Evolutionary conservation across 2,329 filamentous ascomycete species (phyloP).

Genomic region (Phialophora expanda): DNA sequence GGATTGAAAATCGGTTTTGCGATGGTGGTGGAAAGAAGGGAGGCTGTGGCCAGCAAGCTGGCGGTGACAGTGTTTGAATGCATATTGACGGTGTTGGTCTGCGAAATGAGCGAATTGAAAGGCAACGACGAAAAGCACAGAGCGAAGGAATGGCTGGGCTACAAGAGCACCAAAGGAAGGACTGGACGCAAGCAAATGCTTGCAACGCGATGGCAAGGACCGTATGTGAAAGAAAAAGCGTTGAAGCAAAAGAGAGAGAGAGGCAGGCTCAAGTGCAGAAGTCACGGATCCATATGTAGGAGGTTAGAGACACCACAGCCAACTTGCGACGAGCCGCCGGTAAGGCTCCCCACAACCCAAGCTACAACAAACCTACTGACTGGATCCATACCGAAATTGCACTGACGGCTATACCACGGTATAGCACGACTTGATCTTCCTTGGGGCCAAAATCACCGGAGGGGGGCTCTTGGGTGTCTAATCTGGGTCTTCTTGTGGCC

Average conservation of each 20-base stretch:
- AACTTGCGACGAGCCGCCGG: constrained; percentile 12
- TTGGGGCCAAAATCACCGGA: constrained; percentile 4
- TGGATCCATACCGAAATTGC: constrained; percentile 23
- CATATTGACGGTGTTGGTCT: constrained; percentile 25
- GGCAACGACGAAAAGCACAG: constrained; percentile 28
- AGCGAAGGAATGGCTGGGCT: constrained; percentile 34
- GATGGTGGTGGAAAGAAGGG: constrained; percentile 33
- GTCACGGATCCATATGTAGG: constrained; percentile 33
- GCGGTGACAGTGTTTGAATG: constrained; percentile 31
- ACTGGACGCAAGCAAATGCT: constrained; percentile 38
- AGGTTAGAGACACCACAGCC: constrained; percentile 15
- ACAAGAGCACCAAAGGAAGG: constrained; percentile 31
- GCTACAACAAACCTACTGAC: constrained; percentile 26
- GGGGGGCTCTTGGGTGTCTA: not conserved
- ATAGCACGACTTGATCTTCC: not conserved
- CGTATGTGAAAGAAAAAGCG: constrained; percentile 30
- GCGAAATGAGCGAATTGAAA: constrained; percentile 19
- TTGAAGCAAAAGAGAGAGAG: constrained; percentile 21
- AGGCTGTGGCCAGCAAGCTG: constrained; percentile 35
- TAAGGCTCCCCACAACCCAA: constrained; percentile 19
- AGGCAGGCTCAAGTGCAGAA: constrained; percentile 14
- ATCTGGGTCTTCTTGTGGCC: not conserved
- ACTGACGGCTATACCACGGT: constrained; percentile 10
- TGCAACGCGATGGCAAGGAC: constrained; percentile 25
- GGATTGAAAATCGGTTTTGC: constrained; percentile 47